A percentile compares a stretch with the other conserved stretches of the same genome.
These are phyloP conservation scores for Blastobotrys raffinosifermentans DNA, from an alignment of 1,139 yeast genomes.

Conservation along the genomic window DNA sequence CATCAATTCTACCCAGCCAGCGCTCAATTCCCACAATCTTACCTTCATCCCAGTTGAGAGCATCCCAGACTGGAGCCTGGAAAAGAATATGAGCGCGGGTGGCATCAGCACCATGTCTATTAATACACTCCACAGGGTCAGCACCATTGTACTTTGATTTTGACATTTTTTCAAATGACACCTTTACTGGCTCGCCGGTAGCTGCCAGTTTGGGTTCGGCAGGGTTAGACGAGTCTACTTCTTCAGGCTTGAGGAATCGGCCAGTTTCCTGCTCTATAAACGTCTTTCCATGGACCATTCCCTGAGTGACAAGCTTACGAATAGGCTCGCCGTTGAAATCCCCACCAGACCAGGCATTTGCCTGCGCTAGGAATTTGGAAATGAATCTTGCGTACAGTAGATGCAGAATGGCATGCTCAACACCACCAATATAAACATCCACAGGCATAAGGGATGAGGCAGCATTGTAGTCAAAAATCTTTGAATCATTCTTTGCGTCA, in stretches of 20 bases:
- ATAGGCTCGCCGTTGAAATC: conserved; percentile 69
- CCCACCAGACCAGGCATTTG: conserved; percentile 53
- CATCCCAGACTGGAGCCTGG: conserved; percentile 83
- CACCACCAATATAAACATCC: conserved; percentile 88
- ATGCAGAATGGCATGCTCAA: conserved; percentile 94
- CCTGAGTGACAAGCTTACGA: conserved; percentile 76
- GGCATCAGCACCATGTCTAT: conserved; percentile 87
- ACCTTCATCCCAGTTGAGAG: conserved; percentile 81
- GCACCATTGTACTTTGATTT: conserved; percentile 93
- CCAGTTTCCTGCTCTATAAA: conserved; percentile 67
- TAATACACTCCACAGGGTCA: conserved; percentile 74
- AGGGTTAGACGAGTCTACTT: conserved; percentile 42
- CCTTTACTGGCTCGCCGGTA: conserved; percentile 47
- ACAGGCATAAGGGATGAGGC: conserved; percentile 68
- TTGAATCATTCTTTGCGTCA: conserved; percentile 56
- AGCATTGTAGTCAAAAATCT: conserved; percentile 48
- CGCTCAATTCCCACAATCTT: conserved; percentile 83
- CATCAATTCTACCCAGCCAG: conserved; percentile 66
- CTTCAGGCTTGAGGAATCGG: conserved; percentile 70
- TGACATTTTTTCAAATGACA: conserved; percentile 88
- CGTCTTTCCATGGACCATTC: conserved; percentile 96
- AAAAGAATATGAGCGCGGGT: conserved; percentile 91
- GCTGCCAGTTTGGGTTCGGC: conserved; percentile 42
- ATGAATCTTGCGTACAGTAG: conserved; percentile 78
- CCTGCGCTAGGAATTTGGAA: conserved; percentile 65